Base-by-base conservation (phyloP, 164 flowering plant genomes). In the Stephania cephalantha region DNA sequence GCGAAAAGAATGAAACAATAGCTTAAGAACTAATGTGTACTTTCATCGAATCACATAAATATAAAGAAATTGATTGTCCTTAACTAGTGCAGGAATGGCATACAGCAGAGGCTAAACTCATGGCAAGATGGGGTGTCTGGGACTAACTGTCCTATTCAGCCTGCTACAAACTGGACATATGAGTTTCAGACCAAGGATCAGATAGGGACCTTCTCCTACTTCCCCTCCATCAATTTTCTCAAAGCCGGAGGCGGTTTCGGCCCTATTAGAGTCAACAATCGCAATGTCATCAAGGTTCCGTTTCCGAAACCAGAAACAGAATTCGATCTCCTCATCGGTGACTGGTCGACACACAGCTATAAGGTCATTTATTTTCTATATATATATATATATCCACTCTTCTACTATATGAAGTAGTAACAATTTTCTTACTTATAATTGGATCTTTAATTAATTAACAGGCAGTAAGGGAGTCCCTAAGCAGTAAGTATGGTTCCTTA, bases 51-150 rank as follows among this genome's bases (percentile, higher is more conserved):
- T 35, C 42, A 35, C 42, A 35, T 35, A 35, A 35, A 35, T 35
- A 35, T 35, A 35, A 35, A 35, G 42, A 35, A 35, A 35, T 35
- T 35, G 42, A 35, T 35, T 35, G 42, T 35, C 42, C 42, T 35
- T 35, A 35, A 4, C 42, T 35, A n/a, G 65, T 78, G 76, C 68
- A 91, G 97, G 97, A 89, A 90, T 76, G 95, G 95, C 0, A 87
- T 92, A 67, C 91, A 90, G 71, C 91, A 87, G 66, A 80, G 94
- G 74, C 78, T 76, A 46, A 85, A 88, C 77, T 87, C 97, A 46
- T 92, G 95, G 95, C 95, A 92, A 83, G 97, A 92, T 74, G 94
- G 97, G 12, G 90, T 89, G 11, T 85, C 86, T 0, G 94, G 92
- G 17, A 91, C 94, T 18, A 91, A 92, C 76, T 92, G 94, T 64